Evolutionary conservation across 257 asterid genomes (phyloP).

Genomic region (Nicotiana tomentosiformis): DNA sequence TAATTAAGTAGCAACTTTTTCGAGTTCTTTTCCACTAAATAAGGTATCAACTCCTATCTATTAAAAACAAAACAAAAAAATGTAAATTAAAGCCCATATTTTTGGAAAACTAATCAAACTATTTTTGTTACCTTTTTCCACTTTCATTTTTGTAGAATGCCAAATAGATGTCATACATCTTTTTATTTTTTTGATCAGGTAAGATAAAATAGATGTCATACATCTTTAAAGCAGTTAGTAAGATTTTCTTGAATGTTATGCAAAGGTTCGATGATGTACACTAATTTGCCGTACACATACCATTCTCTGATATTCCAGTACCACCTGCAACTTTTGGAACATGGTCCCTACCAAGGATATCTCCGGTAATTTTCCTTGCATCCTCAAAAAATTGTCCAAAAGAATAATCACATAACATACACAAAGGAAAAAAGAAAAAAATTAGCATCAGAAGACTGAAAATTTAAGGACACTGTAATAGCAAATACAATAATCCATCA

Average conservation of each 20-base stretch:
- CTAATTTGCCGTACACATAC: not conserved
- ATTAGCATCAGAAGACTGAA: not conserved
- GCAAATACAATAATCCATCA: not conserved
- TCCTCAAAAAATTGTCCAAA: constrained; percentile 77
- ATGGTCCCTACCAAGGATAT: constrained; percentile 49
- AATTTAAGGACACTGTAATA: no score
- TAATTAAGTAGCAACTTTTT: not conserved
- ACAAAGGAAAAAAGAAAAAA: not conserved
- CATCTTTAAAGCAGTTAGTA: not conserved
- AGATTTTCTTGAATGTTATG: not conserved
- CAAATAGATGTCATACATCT: not conserved
- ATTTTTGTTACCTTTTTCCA: not conserved
- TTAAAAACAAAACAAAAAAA: not conserved
- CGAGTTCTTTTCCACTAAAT: not conserved
- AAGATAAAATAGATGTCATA: not conserved
- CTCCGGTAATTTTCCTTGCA: constrained; percentile 69
- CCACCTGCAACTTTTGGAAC: constrained; percentile 88
- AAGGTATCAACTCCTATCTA: not conserved
- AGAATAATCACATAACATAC: constrained; percentile 53
- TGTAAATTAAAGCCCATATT: not conserved
- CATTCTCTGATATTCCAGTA: constrained; percentile 48
- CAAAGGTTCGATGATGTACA: not conserved
- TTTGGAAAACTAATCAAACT: not conserved
- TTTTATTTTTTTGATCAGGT: no score
- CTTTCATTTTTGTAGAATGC: not conserved